Evolutionary conservation across 768 basidiomycete species (phyloP).

Genomic region (Suillus hirtellus): DNA sequence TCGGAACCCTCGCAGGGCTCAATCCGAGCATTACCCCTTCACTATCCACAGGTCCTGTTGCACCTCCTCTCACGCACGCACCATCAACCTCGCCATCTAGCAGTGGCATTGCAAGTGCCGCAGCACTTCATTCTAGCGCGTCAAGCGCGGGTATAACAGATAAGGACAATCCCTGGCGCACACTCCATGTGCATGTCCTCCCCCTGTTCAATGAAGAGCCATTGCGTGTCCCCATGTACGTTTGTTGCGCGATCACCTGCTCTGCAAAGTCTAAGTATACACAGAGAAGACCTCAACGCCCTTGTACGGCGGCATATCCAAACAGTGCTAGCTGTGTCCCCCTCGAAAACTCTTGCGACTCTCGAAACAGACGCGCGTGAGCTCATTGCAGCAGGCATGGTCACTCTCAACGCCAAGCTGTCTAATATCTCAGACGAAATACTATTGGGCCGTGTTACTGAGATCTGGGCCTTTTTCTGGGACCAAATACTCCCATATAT

Average conservation of each 20-base stretch:
- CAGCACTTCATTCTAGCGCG: constrained; percentile 31
- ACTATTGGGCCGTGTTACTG: constrained; percentile 75
- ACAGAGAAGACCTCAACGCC: constrained; percentile 83
- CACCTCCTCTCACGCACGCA: constrained; percentile 44
- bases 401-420: constrained; percentile 87
- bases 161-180: constrained; percentile 75
- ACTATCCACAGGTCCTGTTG: constrained; percentile 45
- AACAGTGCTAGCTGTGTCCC: constrained; percentile 67
- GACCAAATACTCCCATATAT: constrained; percentile 84
- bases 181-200: constrained; percentile 82
- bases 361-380: constrained; percentile 81
- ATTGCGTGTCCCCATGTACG: constrained; percentile 79
- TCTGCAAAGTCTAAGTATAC: constrained; percentile 14
- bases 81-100: constrained; percentile 43
- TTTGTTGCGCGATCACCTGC: constrained; percentile 11
- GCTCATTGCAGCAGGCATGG: constrained; percentile 85
- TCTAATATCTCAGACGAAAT: constrained; percentile 75
- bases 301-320: constrained; percentile 81
- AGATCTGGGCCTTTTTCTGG: constrained; percentile 95
- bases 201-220: constrained; percentile 92
- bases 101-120: constrained; percentile 28
- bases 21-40: constrained; percentile 44
- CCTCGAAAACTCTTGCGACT: constrained; percentile 69
- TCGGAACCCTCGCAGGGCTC: constrained; percentile 61
- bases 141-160: constrained; percentile 36